These are phyloP conservation scores for Botryotinia calthae DNA, from an alignment of 2,329 filamentous ascomycete genomes.

Conservation along the genomic window DNA sequence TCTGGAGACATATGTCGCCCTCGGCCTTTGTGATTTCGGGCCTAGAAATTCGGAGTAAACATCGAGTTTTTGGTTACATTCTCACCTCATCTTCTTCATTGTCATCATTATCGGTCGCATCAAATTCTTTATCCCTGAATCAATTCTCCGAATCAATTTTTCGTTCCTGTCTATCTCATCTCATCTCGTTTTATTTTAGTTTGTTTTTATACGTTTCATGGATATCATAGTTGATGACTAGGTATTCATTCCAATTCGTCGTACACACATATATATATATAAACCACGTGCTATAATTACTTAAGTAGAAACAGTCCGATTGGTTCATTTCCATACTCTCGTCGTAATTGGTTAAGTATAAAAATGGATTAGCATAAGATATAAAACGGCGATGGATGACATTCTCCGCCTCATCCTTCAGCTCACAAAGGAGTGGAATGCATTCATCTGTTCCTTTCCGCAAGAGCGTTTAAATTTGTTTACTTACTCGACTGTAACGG, in stretches of 20 bases:
- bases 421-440: neutral
- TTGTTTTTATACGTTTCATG: neutral
- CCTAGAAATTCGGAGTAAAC: neutral
- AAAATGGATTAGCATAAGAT: neutral
- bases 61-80: neutral
- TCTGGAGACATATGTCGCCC: neutral
- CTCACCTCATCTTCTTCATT: neutral
- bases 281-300: neutral
- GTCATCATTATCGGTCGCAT: neutral
- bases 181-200: neutral
- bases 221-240: neutral
- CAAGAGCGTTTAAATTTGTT: neutral
- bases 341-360: neutral
- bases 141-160: neutral
- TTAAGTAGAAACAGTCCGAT: neutral
- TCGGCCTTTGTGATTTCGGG: neutral
- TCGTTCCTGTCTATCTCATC: neutral
- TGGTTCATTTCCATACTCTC: neutral
- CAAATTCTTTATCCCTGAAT: neutral
- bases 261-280: neutral
- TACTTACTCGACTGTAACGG: neutral
- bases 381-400: neutral
- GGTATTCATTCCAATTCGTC: neutral
- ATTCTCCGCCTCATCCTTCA: neutral
- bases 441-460: neutral